Evolutionary conservation across 2,329 filamentous ascomycete species (phyloP).

Genomic region (Fusarium compactum): DNA sequence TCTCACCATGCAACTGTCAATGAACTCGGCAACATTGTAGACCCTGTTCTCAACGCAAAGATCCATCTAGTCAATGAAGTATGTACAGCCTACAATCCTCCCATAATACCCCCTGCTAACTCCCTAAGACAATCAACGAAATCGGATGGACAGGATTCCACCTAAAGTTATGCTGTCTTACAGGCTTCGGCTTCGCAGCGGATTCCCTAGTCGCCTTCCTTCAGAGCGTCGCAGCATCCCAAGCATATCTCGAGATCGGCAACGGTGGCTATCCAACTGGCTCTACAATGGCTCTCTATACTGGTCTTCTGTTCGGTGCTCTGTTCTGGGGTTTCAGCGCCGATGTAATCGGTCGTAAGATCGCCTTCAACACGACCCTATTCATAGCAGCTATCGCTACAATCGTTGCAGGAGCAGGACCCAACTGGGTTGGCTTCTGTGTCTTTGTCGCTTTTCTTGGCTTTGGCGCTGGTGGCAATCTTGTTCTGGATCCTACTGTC

Average conservation of each 20-base stretch:
- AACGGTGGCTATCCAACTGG: conserved; percentile 11
- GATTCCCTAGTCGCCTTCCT: conserved; percentile 20
- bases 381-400: conserved; percentile 12
- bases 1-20: background rate
- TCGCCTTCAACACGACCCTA: conserved; percentile 23
- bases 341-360: conserved; percentile 24
- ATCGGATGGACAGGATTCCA: conserved; percentile 72
- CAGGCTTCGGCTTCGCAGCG: conserved; percentile 63
- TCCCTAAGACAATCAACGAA: conserved; percentile 61
- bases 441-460: conserved; percentile 7
- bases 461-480: conserved; percentile 18
- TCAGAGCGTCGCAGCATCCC: conserved; percentile 7
- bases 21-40: background rate
- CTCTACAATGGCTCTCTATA: conserved; percentile 13
- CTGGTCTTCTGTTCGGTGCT: conserved; percentile 13
- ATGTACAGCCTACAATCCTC: background rate
- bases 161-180: conserved; percentile 70
- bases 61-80: conserved; percentile 11
- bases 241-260: conserved; percentile 23
- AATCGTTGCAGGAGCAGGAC: conserved; percentile 6
- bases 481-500: conserved; percentile 26
- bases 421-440: conserved; percentile 3
- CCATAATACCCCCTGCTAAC: fast-evolving
- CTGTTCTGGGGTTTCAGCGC: conserved; percentile 30
- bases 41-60: background rate